Percentiles rank a stretch among this genome's conserved stretches.
These are phyloP conservation scores for Excoecaria agallocha DNA, from an alignment of 345 rosid species.

Conservation along the genomic window DNA sequence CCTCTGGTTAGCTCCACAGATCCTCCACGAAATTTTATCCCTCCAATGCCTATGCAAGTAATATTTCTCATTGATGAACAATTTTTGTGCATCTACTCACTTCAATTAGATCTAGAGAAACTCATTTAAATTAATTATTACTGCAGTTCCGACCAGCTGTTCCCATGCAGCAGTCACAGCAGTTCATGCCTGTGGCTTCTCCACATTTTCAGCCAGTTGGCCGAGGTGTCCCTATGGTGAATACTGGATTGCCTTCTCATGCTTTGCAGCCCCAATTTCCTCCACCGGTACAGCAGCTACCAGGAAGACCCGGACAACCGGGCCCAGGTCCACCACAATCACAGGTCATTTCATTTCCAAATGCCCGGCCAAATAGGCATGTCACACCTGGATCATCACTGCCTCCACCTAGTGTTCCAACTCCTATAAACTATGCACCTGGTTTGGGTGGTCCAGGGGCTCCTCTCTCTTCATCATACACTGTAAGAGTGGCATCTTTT, in stretches of 20 bases:
- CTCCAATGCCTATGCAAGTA: slow-evolving; percentile 73
- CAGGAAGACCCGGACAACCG: slow-evolving; percentile 61
- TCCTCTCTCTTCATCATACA: slow-evolving; percentile 55
- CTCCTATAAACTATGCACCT: slow-evolving; percentile 46
- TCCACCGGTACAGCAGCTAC: slow-evolving; percentile 57
- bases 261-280: slow-evolving; percentile 61
- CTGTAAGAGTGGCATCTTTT: slow-evolving; percentile 47
- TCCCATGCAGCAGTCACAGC: slow-evolving; percentile 62
- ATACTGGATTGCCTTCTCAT: slow-evolving; percentile 65
- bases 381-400: slow-evolving; percentile 47
- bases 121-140: slow-evolving; percentile 12
- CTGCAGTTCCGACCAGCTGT: slow-evolving; percentile 66
- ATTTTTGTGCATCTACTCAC: slow-evolving; percentile 6
- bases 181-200: slow-evolving; percentile 56
- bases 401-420: slow-evolving; percentile 52
- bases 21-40: slow-evolving; percentile 59
- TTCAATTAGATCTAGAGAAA: slow-evolving; percentile 3
- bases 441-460: slow-evolving; percentile 57
- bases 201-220: slow-evolving; percentile 70
- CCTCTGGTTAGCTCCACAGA: slow-evolving; percentile 56
- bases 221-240: slow-evolving; percentile 54
- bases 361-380: slow-evolving; percentile 48
- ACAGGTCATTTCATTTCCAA: slow-evolving; percentile 47
- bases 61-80: slow-evolving; percentile 21
- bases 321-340: slow-evolving; percentile 51